Percentiles rank a stretch among this genome's conserved stretches.
phyloP scores from a whole-genome alignment of 2,329 filamentous ascomycete species.

The Exserohilum rostratum region DNA sequence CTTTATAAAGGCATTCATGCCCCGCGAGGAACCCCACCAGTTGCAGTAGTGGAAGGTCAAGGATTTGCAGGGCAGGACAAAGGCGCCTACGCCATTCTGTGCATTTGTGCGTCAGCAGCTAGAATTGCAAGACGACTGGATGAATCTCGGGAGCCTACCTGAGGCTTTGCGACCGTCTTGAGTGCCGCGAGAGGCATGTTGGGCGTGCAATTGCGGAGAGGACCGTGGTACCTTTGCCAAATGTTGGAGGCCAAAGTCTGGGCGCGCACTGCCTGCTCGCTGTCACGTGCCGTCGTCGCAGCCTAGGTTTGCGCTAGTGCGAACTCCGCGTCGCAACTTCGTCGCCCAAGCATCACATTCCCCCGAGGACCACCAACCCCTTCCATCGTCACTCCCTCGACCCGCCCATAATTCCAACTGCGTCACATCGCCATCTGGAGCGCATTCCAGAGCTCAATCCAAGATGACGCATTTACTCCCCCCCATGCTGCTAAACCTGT shows the following conservation, averaged over 20 bases:
- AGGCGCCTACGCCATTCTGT: conserved; percentile 95
- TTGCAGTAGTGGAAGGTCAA: conserved; percentile 98
- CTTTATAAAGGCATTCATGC: conserved; percentile 92
- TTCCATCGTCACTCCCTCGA: conserved; percentile 28
- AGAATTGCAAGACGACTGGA: neutral
- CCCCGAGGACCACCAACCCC: conserved; percentile 6
- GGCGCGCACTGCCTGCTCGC: conserved; percentile 10
- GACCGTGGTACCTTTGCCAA: conserved; percentile 7
- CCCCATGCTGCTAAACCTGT: conserved; percentile 88
- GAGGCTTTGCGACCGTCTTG: conserved; percentile 60
- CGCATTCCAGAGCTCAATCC: conserved; percentile 43
- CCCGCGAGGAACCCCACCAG: conserved; percentile 88
- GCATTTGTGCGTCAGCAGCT: conserved; percentile 14
- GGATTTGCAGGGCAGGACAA: conserved; percentile 96
- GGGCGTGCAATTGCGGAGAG: conserved; percentile 23
- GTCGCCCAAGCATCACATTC: conserved; percentile 10
- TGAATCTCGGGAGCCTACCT: conserved; percentile 53
- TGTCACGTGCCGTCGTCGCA: conserved; percentile 33
- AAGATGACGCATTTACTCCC: conserved; percentile 96
- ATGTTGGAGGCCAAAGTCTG: conserved; percentile 23
- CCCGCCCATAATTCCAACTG: conserved; percentile 36
- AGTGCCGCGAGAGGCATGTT: conserved; percentile 58
- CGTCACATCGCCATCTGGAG: conserved; percentile 33
- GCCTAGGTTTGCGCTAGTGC: conserved; percentile 31
- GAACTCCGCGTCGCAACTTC: conserved; percentile 25